A percentile compares a stretch with the other conserved stretches of the same genome.
Evolutionary conservation across 306 rosid genomes (phyloP).

Genomic region (Purshia tridentata): DNA sequence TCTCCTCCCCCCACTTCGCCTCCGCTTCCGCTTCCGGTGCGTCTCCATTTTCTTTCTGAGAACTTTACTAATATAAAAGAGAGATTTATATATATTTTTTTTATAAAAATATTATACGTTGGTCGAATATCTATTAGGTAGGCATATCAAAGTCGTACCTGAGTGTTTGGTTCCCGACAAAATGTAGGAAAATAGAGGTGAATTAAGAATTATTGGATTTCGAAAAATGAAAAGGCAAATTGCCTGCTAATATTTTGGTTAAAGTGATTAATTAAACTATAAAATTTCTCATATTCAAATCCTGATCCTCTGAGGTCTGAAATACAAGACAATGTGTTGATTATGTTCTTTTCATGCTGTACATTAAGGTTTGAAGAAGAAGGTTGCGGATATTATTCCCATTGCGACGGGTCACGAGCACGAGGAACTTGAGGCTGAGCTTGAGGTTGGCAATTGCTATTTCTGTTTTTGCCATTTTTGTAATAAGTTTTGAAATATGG

Average conservation of each 20-base stretch:
- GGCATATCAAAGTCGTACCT: not conserved
- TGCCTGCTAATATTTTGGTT: not conserved
- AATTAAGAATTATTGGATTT: not conserved
- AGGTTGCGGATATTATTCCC: slow-evolving; percentile 31
- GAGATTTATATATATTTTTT: not conserved
- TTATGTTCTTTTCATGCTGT: not conserved
- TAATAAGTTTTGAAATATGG: not conserved
- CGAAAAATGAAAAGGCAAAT: not conserved
- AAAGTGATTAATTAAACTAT: not conserved
- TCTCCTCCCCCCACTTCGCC: slow-evolving; percentile 9
- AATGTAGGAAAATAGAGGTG: not conserved
- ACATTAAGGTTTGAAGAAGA: slow-evolving; percentile 28
- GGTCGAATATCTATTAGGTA: not conserved
- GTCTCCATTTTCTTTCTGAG: not conserved
- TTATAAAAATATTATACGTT: not conserved
- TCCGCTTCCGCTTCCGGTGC: slow-evolving; percentile 11
- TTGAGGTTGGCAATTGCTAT: slow-evolving; percentile 28
- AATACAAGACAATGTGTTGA: not conserved
- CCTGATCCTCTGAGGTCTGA: slow-evolving; percentile 2
- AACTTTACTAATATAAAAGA: not conserved
- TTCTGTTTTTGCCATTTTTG: not conserved
- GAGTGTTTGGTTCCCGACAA: not conserved
- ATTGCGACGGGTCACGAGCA: slow-evolving; percentile 44
- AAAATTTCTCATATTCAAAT: not conserved
- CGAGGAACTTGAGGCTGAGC: slow-evolving; percentile 39